phyloP scores from a whole-genome alignment of 352 stramenopile genomes.

The Pythium rishiriense region DNA sequence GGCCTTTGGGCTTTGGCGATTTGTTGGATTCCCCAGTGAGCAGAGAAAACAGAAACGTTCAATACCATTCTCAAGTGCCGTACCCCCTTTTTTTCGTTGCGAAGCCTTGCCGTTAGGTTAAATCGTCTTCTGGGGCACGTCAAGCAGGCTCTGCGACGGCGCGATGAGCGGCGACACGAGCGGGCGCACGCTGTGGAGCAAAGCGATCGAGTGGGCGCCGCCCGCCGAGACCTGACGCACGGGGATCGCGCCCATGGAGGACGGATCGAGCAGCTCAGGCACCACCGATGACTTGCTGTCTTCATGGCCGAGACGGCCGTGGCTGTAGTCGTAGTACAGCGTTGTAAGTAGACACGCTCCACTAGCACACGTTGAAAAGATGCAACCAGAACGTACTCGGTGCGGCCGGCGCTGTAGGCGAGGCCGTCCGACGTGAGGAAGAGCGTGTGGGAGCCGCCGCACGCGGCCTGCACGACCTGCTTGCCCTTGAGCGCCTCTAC shows the following conservation, averaged over 20 bases:
- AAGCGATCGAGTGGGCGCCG: conserved; percentile 68
- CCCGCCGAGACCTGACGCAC: conserved; percentile 73
- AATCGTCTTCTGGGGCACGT: conserved; percentile 23
- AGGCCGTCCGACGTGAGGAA: conserved; percentile 86
- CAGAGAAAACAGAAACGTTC: not conserved
- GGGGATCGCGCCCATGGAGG: conserved; percentile 44
- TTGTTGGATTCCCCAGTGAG: no score
- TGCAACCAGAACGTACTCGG: conserved; percentile 62
- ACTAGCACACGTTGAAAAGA: not conserved
- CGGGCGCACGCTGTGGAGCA: conserved; percentile 63
- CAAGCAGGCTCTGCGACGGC: conserved; percentile 21
- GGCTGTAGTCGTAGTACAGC: conserved; percentile 31
- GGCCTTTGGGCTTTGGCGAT: no score
- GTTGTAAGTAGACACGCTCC: no score
- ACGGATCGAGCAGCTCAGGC: conserved; percentile 49
- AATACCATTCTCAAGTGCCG: not conserved
- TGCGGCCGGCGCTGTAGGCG: conserved; percentile 77
- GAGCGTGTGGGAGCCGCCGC: conserved; percentile 80
- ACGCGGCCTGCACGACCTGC: conserved; percentile 69
- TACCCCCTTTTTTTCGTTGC: no score
- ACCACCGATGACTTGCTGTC: conserved; percentile 57
- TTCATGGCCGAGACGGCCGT: conserved; percentile 61
- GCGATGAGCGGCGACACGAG: conserved; percentile 66
- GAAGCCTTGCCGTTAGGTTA: no score
- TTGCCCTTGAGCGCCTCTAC: conserved; percentile 67